Conservation (phyloP, 2,329 filamentous ascomycete genomes). For the Elsinoe perseae region DNA sequence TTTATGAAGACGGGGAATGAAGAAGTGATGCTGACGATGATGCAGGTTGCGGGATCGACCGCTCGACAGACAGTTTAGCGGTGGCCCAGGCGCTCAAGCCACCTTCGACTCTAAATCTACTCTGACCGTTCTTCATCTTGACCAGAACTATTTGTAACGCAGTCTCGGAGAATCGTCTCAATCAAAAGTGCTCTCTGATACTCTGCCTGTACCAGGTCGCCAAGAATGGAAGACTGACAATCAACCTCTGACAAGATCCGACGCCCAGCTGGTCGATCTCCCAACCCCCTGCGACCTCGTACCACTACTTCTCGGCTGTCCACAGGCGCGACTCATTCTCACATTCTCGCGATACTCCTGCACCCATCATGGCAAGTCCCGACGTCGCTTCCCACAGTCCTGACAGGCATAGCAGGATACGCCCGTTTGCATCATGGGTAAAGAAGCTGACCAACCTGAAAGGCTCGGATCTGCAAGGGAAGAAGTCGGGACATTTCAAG, state of each 20-base stretch:
- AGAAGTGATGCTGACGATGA: not conserved
- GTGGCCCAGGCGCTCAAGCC: not conserved
- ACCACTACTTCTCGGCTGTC: not conserved
- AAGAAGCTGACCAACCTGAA: slow-evolving; percentile 80
- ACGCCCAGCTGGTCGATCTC: not conserved
- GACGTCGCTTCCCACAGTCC: slow-evolving; percentile 11
- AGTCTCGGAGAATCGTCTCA: not conserved
- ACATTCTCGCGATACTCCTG: too few relatives aligned
- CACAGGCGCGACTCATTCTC: not conserved
- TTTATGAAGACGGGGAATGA: not conserved
- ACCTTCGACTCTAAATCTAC: not conserved
- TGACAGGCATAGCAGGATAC: slow-evolving; percentile 25
- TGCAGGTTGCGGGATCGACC: not conserved
- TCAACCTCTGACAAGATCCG: not conserved
- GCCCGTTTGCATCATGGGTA: slow-evolving; percentile 88
- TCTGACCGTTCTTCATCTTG: not conserved
- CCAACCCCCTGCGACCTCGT: not conserved
- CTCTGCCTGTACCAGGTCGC: not conserved
- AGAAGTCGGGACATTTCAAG: slow-evolving; percentile 29
- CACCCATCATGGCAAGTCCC: slow-evolving; percentile 11
- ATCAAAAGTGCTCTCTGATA: not conserved
- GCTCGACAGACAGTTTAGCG: not conserved
- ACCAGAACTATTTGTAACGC: not conserved
- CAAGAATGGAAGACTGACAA: not conserved
- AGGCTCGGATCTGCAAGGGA: slow-evolving; percentile 49